Base-by-base conservation (phyloP, 1,139 yeast species). In the Yamadazyma kanchanaburiensis region DNA sequence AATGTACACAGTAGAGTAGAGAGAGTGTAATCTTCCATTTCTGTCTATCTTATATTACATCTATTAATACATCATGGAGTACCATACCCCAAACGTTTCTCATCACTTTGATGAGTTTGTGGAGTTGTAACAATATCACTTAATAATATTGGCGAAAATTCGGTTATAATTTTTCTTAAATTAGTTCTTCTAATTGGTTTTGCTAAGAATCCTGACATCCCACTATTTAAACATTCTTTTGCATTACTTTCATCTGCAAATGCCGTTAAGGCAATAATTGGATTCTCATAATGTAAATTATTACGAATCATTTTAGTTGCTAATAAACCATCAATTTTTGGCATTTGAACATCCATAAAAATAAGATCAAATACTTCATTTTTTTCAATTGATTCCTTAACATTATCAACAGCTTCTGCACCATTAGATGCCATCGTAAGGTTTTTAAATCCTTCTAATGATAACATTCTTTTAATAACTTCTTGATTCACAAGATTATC, bases 311-410 rank as follows among this genome's bases (percentile, higher is more conserved):
- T 65, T 44, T 67, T 74, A 0, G 96, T 86, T 1, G 97, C 95
- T 19, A 77, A 66, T 25, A 89, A 59, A 2, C 98, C 98, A 53
- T 88, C 95, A 43, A 86, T 70, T 44, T 75, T 79, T 3, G 97
- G 98, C 98, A 91, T 91, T 55, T 88, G 96, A 30, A 91, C 87
- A 58, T 91, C 98, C 97, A 91, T 89, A 49, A 91, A 84, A 6
- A 91, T 76, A 32, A 91, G 59, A 47, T 85, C 91, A 53, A 70
- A 87, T 15, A 54, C 45, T 12, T 58, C 56, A 16, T 60, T 55
- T 11, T 49, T 47, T 12, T 59, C 68, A 32, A 66, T 60, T 4
- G 80, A 65, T 22, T 68, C 70, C 40, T 73, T 70, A 2, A 85
- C 80, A 31, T 67, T 62, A 16, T 76, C 77, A 25, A 86, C 77